Evolutionary conservation across 495 filamentous ascomycete genomes (phyloP), one percentile per base, ranked within the genome.

Genomic region (Xylaria palmicola): DNA sequence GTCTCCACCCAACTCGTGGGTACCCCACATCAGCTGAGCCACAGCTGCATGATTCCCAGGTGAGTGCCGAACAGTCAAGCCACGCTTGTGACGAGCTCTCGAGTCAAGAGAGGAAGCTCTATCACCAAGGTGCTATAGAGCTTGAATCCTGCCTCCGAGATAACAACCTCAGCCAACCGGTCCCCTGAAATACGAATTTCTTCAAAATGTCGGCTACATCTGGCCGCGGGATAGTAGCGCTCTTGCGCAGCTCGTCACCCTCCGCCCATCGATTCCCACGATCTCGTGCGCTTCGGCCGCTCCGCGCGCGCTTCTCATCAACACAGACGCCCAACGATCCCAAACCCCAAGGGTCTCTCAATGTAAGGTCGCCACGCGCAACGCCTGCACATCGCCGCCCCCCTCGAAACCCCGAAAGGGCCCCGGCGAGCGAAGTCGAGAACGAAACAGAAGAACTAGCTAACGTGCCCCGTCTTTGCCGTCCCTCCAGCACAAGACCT

Each of bases 401-500:
- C n/a, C n/a, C n/a, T n/a, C n/a, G n/a, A n/a, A n/a, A n/a, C n/a
- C n/a, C n/a, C n/a, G n/a, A n/a, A n/a, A n/a, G n/a, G n/a, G n/a
- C n/a, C n/a, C n/a, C n/a, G n/a, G n/a, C n/a, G n/a, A n/a, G n/a
- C 20, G 36, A 34, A 30, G 17, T 58, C 5, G 10, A 12, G 10
- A 36, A 34, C 8, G 22, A 47, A 22, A 7, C 9, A 39, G n/a
- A 24, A 54, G 26, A 45, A 26, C 51, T 19, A 45, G 48, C 39
- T 27, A 29, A 45, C 15, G 20, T 1, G 1, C 15, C 13, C 20
- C n/a, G 34, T 44, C 13, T 26, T 10, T 39, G n/a, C n/a, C n/a
- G n/a, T 0, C 4, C 19, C 43, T 27, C 47, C 9, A 61, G 26
- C 66, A 96, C 89, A 70, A 86, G 45, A 74, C 77, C 2, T 92